Evolutionary conservation across 768 basidiomycete genomes (phyloP).

Genomic region (Suillus cothurnatus): DNA sequence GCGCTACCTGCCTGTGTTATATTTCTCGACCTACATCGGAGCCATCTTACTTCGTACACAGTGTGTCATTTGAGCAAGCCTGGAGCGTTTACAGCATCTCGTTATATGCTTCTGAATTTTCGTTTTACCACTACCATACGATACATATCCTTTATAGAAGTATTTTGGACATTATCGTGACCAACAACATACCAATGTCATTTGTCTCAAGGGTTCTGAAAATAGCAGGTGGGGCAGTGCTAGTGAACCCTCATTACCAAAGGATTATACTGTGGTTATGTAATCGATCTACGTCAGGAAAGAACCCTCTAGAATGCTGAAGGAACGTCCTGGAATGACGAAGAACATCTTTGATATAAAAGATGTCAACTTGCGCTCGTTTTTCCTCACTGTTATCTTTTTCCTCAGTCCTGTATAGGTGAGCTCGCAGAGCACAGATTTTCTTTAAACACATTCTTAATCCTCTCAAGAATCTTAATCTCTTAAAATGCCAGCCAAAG

Average conservation of each 20-base stretch:
- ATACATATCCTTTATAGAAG: constrained; percentile 29
- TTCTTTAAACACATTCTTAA: not conserved
- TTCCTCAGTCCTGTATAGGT: constrained; percentile 18
- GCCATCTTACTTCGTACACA: constrained; percentile 14
- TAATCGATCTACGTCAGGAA: constrained; percentile 34
- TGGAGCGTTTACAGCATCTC: constrained; percentile 33
- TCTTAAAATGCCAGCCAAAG: constrained; percentile 50
- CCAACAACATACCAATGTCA: constrained; percentile 15
- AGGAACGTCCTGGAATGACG: constrained; percentile 36
- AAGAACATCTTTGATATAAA: constrained; percentile 34
- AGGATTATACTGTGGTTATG: constrained; percentile 27
- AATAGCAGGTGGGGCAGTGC: not conserved
- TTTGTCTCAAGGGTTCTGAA: not conserved
- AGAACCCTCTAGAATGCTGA: constrained; percentile 36
- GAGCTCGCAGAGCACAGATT: constrained; percentile 14
- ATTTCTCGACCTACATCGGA: constrained; percentile 18
- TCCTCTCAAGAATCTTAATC: not conserved
- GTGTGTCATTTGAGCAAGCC: not conserved
- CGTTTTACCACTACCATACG: constrained; percentile 23
- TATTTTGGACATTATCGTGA: constrained; percentile 17
- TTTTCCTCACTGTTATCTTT: constrained; percentile 18
- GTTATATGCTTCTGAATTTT: constrained; percentile 19
- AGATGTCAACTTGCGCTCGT: constrained; percentile 13
- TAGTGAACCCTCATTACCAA: not conserved
- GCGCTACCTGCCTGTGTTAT: constrained; percentile 21